Percentiles rank a stretch among this genome's conserved stretches.
Conservation (phyloP, 1,284 basidiomycete species). For the Apiotrichum brassicae region DNA sequence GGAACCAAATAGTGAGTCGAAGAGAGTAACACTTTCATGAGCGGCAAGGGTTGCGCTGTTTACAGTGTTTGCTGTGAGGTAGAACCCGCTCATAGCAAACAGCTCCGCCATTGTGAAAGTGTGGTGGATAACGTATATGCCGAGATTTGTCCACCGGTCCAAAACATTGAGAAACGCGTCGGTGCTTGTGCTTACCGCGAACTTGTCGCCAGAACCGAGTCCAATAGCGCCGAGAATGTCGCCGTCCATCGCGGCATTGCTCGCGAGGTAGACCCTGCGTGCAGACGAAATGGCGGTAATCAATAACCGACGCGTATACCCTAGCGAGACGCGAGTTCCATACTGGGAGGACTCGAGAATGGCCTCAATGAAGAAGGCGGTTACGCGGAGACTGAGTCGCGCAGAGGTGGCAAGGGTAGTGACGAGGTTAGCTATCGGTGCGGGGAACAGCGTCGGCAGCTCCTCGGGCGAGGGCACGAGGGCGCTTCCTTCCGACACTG, state of each 20-base stretch:
- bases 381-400: slow-evolving; percentile 40
- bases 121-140: slow-evolving; percentile 52
- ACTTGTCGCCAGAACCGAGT: slow-evolving; percentile 16
- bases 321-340: slow-evolving; percentile 36
- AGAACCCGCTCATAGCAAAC: slow-evolving; percentile 51
- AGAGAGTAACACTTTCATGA: slow-evolving; percentile 50
- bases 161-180: slow-evolving; percentile 47
- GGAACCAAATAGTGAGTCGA: slow-evolving; percentile 52
- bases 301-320: slow-evolving; percentile 43
- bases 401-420: slow-evolving; percentile 45
- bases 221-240: slow-evolving; percentile 24
- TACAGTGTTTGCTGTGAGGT: slow-evolving; percentile 46
- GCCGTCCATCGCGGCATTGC: slow-evolving; percentile 23
- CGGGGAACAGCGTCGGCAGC: slow-evolving; percentile 41
- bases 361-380: slow-evolving; percentile 47
- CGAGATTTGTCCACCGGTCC: slow-evolving; percentile 52
- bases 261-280: slow-evolving; percentile 41
- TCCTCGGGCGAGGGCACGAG: neutral
- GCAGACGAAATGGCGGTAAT: slow-evolving; percentile 47
- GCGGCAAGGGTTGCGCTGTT: slow-evolving; percentile 46
- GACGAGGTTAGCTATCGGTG: slow-evolving; percentile 44
- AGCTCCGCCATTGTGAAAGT: slow-evolving; percentile 52
- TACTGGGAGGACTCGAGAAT: slow-evolving; percentile 44
- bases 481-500: neutral
- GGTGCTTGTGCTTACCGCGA: slow-evolving; percentile 3